Evolutionary conservation across 768 basidiomycete genomes (phyloP), one percentile per base, ranked within the genome.

Genomic region (Leccinum pellstonianum): DNA sequence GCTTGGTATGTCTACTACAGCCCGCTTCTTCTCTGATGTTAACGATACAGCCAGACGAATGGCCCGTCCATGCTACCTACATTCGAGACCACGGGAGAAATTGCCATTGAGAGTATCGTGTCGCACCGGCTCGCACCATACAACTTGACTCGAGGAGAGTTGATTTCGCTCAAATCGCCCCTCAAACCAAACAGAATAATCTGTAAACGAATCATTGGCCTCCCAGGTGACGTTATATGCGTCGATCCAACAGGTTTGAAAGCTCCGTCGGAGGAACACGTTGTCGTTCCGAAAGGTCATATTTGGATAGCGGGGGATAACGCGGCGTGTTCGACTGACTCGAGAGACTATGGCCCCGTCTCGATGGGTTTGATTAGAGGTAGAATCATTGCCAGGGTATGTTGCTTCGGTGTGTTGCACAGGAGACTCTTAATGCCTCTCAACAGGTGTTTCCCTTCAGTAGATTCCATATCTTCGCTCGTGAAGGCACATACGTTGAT

Each of bases 291-390:
- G 1, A 83, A 82, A 66, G 93, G 94, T 3, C 90, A 96, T 71
- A 73, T 96, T 23, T 98, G 96, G 96, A 79, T 96, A 31, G 83
- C 79, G 53, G 97, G 96, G 23, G 96, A 99, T 76, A 99, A 98
- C 68, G 78, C 88, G 47, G 79, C 83, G 25, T 80, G 79, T 64
- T 95, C 94, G 37, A 85, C 86, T 14, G 96, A 99, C 76, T 98
- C 96, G 11, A 81, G 96, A 58, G 75, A 79, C n/a, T 97, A 97
- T 76, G 97, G 96, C 0, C 96, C 96, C 23, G 87, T 98, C 4
- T 86, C 96, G 0, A 83, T 91, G 64, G 87, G 83, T 4, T 77
- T 96, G 9, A 76, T 96, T n/a, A 79, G 83, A 62, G 88, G 87
- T 4, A 86, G 78, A 64, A 71, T 95, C 25, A 68, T 80, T 56